Base-by-base conservation (phyloP, 768 basidiomycete genomes). In the Suillus weaverae region DNA sequence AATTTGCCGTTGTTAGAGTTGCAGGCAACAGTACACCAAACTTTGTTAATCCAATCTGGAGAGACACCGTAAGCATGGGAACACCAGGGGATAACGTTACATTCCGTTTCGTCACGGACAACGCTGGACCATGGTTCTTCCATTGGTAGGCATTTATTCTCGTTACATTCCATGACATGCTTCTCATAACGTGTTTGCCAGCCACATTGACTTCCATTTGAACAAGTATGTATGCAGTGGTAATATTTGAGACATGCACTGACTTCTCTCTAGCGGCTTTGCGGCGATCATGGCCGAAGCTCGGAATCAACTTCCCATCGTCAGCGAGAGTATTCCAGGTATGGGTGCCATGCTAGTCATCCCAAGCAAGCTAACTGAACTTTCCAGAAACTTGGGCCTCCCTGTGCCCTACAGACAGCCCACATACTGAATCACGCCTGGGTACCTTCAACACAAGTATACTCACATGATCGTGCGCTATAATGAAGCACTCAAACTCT, bases 41-140 rank as follows among this genome's bases (percentile, higher is more conserved):
- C 68, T 82, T 77, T 36, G 64, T 73, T 26, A 73, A 81, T 61
- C 80, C 80, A 20, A 56, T 76, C 22, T 69, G 62, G 64, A 73
- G 80, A 20, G 80, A 81, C 56, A 74, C 73, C 1, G 66, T 76
- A 39, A 77, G 76, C 41, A 77, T 74, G 69, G 74, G 76, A 30
- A 26, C 11, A 1, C 68, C 81, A 73, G 64, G 63, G 0, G 73
- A 83, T 72, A 75, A 83, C 69, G 82, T 84, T 36, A 83, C 83
- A 4, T 77, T 91, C 60, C 82, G 88, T 41, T 90, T 88, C 74
- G 70, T 76, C 30, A 88, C 88, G 5, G 84, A 90, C 69, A 90
- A 90, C 73, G 81, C 88, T 5, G 89, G 89, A 11, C 84, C 84
- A 4, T 88, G 86, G 84, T 77, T 84, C 68, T 66, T 83, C 39